These are phyloP conservation scores for Larix kaempferi DNA, from an alignment of 75 land plant genomes.

Conservation along the genomic window DNA sequence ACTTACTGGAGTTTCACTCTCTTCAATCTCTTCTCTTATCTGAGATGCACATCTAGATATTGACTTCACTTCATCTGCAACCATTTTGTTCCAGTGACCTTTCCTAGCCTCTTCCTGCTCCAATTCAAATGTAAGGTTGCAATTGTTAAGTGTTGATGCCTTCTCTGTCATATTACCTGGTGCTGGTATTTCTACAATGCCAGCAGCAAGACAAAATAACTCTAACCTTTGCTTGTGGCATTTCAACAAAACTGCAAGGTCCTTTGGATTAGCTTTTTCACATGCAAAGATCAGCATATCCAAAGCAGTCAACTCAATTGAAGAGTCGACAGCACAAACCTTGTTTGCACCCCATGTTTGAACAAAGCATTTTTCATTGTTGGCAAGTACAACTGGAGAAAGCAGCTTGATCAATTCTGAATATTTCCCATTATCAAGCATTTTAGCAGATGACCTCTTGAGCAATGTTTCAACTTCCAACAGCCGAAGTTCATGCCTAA, in stretches of 20 bases:
- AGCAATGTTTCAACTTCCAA: slow-evolving; percentile 61
- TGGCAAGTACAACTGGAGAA: slow-evolving; percentile 59
- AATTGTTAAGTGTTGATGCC: slow-evolving; percentile 6
- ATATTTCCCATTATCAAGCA: slow-evolving; percentile 73
- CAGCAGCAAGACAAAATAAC: slow-evolving; percentile 58
- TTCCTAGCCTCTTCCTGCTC: slow-evolving; percentile 28
- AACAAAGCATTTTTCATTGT: slow-evolving; percentile 46
- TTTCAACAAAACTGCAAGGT: slow-evolving; percentile 47
- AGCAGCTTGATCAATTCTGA: slow-evolving; percentile 61
- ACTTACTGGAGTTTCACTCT: slow-evolving; percentile 47
- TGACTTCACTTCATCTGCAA: slow-evolving; percentile 71
- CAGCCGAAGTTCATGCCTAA: slow-evolving; percentile 67
- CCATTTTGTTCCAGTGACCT: slow-evolving; percentile 32
- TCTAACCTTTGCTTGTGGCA: slow-evolving; percentile 68
- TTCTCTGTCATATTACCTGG: slow-evolving; percentile 4
- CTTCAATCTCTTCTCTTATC: slow-evolving; percentile 50
- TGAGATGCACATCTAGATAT: slow-evolving; percentile 53
- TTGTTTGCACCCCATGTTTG: slow-evolving; percentile 14
- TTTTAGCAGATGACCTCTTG: slow-evolving; percentile 35
- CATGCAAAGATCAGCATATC: slow-evolving; percentile 70
- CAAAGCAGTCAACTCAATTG: slow-evolving; percentile 67
- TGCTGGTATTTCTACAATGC: slow-evolving; percentile 34
- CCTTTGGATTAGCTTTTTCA: slow-evolving; percentile 53
- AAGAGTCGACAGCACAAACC: slow-evolving; percentile 39
- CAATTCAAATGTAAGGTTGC: slow-evolving; percentile 24